Evolutionary conservation across 192 early-diverging fungal species (phyloP).

Genomic region (Chytriomyces hyalinus): DNA sequence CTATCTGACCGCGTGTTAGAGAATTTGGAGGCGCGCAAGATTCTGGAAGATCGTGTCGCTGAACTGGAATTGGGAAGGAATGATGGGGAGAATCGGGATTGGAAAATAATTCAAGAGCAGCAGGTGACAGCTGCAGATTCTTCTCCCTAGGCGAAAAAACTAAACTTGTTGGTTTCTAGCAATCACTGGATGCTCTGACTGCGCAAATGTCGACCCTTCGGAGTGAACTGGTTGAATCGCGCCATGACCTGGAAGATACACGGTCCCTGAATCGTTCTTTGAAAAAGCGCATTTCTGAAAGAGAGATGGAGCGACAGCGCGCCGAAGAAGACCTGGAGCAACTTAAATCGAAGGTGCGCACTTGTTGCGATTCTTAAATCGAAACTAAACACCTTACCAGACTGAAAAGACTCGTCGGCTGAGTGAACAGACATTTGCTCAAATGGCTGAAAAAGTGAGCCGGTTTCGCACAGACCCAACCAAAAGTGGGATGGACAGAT

Average conservation of each 20-base stretch:
- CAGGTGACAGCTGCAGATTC: slow-evolving; percentile 1
- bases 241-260: slow-evolving; percentile 30
- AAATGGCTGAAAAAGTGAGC: slow-evolving; percentile 27
- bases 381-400: slow-evolving; percentile 3
- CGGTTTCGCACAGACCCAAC: slow-evolving; percentile 38
- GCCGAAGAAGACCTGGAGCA: slow-evolving; percentile 12
- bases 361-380: not conserved
- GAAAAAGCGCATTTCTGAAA: slow-evolving; percentile 5
- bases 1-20: not conserved
- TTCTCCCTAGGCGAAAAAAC: too few relatives aligned
- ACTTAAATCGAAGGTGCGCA: not conserved
- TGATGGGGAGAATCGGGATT: slow-evolving; percentile 11
- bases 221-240: slow-evolving; percentile 14
- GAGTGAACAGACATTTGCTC: slow-evolving; percentile 41
- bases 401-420: slow-evolving; percentile 33
- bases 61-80: not conserved
- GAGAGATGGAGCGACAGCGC: not conserved
- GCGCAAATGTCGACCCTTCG: slow-evolving; percentile 23
- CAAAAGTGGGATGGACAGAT: slow-evolving; percentile 48
- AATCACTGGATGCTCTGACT: not conserved
- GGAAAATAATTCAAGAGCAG: slow-evolving; percentile 32
- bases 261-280: slow-evolving; percentile 2
- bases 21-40: not conserved
- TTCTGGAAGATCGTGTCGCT: not conserved
- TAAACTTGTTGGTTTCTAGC: not conserved